A percentile compares a stretch with the other conserved stretches of the same genome.
These are phyloP conservation scores for Pseudogymnoascus sp. DNA, from an alignment of 2,329 filamentous ascomycete species.

Conservation along the genomic window DNA sequence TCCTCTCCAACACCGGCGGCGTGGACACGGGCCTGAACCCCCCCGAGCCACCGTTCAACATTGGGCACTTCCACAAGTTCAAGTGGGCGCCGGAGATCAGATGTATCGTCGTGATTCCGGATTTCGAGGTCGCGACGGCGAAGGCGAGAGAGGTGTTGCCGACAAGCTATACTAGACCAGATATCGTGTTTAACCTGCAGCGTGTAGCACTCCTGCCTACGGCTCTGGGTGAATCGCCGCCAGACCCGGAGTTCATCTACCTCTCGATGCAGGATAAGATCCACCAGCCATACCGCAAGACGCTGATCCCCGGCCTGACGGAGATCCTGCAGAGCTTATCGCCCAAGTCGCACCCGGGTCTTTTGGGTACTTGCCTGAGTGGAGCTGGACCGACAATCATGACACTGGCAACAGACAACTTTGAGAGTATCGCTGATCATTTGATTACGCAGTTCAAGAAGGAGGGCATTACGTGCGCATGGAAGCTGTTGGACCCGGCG, in stretches of 20 bases:
- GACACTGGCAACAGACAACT: constrained; percentile 83
- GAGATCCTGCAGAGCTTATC: constrained; percentile 90
- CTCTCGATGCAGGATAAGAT: constrained; percentile 98
- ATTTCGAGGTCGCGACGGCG: constrained; percentile 93
- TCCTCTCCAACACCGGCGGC: constrained; percentile 82
- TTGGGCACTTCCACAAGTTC: constrained; percentile 95
- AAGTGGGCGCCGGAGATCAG: constrained; percentile 93
- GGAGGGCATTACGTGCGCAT: constrained; percentile 70
- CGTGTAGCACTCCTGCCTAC: constrained; percentile 85
- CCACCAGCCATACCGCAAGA: constrained; percentile 91
- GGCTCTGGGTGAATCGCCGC: constrained; percentile 81
- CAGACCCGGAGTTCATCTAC: constrained; percentile 89
- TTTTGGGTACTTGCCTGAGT: constrained; percentile 89
- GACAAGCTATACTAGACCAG: constrained; percentile 66
- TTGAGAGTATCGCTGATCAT: constrained; percentile 73
- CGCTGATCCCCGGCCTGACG: constrained; percentile 81
- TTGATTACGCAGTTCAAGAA: constrained; percentile 69
- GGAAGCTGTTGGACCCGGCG: constrained; percentile 83
- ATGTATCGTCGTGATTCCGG: constrained; percentile 89
- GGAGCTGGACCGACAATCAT: constrained; percentile 93
- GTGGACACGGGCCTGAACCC: constrained; percentile 82
- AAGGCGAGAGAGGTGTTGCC: constrained; percentile 83
- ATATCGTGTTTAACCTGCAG: constrained; percentile 91
- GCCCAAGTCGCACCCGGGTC: constrained; percentile 74
- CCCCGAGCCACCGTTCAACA: constrained; percentile 81